These are phyloP conservation scores for Kodamaea sagamina DNA, from an alignment of 805 yeast genomes.

Conservation along the genomic window DNA sequence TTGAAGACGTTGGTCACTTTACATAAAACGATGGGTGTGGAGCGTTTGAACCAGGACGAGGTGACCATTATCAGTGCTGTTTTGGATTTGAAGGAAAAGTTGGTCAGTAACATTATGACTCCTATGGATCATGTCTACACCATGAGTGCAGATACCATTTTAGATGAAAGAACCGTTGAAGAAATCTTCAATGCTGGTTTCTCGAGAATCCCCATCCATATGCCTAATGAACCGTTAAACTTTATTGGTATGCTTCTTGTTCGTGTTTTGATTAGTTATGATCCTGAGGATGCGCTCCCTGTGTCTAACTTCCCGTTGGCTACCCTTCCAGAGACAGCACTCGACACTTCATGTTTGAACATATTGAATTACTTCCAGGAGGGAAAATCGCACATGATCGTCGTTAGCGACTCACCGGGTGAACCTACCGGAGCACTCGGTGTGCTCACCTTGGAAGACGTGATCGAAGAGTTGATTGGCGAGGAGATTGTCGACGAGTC, in stretches of 20 bases:
- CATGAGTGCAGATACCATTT: slow-evolving; percentile 75
- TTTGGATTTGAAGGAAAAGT: slow-evolving; percentile 87
- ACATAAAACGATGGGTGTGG: slow-evolving; percentile 94
- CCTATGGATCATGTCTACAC: slow-evolving; percentile 90
- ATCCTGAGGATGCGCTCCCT: slow-evolving; percentile 93
- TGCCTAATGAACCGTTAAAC: slow-evolving; percentile 85
- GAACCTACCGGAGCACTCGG: slow-evolving; percentile 82
- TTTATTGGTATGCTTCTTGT: slow-evolving; percentile 95
- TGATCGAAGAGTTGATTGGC: slow-evolving; percentile 96
- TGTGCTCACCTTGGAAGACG: slow-evolving; percentile 91
- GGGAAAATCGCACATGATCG: slow-evolving; percentile 96
- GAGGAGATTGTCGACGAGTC: slow-evolving; percentile 97
- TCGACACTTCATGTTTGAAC: slow-evolving; percentile 89
- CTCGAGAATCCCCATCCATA: slow-evolving; percentile 90
- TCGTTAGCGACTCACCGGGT: slow-evolving; percentile 86
- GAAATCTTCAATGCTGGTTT: slow-evolving; percentile 92
- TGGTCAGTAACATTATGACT: slow-evolving; percentile 87
- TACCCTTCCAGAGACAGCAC: slow-evolving; percentile 90
- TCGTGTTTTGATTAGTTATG: slow-evolving; percentile 88
- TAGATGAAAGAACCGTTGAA: slow-evolving; percentile 83
- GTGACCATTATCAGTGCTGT: slow-evolving; percentile 95
- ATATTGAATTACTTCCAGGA: slow-evolving; percentile 95
- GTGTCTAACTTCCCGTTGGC: slow-evolving; percentile 94
- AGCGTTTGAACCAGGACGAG: slow-evolving; percentile 89
- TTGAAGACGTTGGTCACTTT: slow-evolving; percentile 89